These are phyloP conservation scores for Cunninghamia lanceolata DNA, from an alignment of 75 land plant species.

Conservation along the genomic window DNA sequence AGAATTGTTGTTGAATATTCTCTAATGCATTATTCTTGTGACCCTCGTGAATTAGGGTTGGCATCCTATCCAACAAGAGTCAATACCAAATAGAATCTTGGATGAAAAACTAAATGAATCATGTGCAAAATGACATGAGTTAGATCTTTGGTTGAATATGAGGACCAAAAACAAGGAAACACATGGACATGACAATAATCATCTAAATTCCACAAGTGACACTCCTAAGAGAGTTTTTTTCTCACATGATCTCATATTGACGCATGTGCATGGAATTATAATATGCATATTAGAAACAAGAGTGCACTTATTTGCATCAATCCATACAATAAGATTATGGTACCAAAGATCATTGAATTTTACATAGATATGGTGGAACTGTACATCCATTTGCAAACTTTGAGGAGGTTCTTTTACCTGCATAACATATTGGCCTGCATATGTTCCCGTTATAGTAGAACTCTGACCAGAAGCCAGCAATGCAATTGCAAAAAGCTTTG, in stretches of 20 bases:
- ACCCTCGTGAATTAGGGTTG: neutral
- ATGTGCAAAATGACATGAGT: neutral
- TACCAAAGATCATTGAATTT: neutral
- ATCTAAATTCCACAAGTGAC: neutral
- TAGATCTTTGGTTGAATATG: too few species aligned
- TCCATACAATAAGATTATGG: neutral
- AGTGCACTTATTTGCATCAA: neutral
- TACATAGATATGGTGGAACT: neutral
- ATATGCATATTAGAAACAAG: neutral
- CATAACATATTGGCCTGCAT: constrained; percentile 82
- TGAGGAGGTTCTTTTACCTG: constrained; percentile 43
- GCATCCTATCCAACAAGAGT: neutral
- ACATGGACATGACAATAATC: neutral
- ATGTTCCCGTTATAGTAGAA: constrained; percentile 57
- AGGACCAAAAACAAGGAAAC: neutral
- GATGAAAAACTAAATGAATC: neutral
- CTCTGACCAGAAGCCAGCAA: constrained; percentile 90
- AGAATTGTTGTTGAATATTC: neutral
- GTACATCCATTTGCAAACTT: neutral
- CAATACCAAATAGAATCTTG: neutral
- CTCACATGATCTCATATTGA: neutral
- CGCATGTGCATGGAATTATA: neutral
- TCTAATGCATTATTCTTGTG: neutral
- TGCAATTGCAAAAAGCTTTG: constrained; percentile 81
- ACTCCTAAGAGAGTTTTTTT: neutral